Evolutionary conservation across 768 basidiomycete species (phyloP).

Genomic region (Lactifluus piperatus): DNA sequence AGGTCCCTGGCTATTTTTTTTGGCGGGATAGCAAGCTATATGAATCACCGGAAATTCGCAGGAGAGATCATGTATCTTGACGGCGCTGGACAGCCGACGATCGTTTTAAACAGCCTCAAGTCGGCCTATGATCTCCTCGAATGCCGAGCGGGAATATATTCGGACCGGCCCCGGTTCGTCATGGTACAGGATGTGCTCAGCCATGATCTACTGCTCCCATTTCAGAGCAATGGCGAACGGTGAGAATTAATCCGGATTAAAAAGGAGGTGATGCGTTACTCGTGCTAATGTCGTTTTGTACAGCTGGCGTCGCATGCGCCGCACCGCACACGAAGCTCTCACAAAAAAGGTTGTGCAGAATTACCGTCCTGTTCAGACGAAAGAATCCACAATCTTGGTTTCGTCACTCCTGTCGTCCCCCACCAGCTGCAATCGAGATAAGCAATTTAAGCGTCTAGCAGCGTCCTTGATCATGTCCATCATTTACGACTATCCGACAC

Average conservation of each 20-base stretch:
- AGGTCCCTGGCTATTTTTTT: not conserved
- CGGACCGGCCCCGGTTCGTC: constrained; percentile 18
- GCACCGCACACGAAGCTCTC: constrained; percentile 28
- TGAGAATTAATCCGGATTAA: not conserved
- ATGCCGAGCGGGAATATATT: constrained; percentile 23
- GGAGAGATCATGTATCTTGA: constrained; percentile 18
- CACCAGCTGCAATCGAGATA: constrained; percentile 22
- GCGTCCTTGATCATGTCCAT: constrained; percentile 25
- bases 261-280: no score
- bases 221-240: not conserved
- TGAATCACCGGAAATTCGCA: not conserved
- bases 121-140: constrained; percentile 25
- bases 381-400: constrained; percentile 26
- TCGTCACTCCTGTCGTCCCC: constrained; percentile 25
- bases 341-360: constrained; percentile 19
- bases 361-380: constrained; percentile 24
- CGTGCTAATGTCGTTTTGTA: not conserved
- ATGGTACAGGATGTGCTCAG: constrained; percentile 11
- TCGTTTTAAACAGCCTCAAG: constrained; percentile 24
- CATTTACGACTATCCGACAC: constrained; percentile 20
- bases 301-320: constrained; percentile 30
- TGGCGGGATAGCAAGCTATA: not conserved
- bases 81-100: constrained; percentile 12
- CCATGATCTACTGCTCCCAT: not conserved
- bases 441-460: constrained; percentile 23